A percentile compares a stretch with the other conserved stretches of the same genome.
phyloP scores from a whole-genome alignment of 805 yeast genomes.

The Yarrowia phangngaensis region DNA sequence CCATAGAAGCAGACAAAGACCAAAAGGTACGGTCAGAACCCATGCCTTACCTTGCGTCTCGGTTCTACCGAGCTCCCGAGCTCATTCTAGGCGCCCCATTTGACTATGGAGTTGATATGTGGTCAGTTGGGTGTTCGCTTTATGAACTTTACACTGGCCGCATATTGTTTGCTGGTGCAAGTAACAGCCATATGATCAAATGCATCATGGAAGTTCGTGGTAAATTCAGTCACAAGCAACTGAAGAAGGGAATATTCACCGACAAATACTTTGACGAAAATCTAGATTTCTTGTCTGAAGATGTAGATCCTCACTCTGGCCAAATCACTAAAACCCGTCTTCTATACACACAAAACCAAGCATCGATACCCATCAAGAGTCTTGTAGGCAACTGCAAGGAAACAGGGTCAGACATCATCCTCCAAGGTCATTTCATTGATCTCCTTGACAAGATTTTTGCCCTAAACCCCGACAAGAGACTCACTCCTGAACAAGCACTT shows the following conservation, averaged over 20 bases:
- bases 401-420: slow-evolving; percentile 11
- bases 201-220: slow-evolving; percentile 39
- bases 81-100: slow-evolving; percentile 65
- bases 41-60: slow-evolving; percentile 45
- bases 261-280: slow-evolving; percentile 35
- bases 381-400: slow-evolving; percentile 27
- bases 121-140: slow-evolving; percentile 92
- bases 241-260: slow-evolving; percentile 35
- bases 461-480: slow-evolving; percentile 61
- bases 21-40: slow-evolving; percentile 29
- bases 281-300: slow-evolving; percentile 32
- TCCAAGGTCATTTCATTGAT: slow-evolving; percentile 34
- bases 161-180: slow-evolving; percentile 83
- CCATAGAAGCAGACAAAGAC: slow-evolving; percentile 42
- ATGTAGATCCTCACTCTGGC: slow-evolving; percentile 33
- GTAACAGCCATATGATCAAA: slow-evolving; percentile 64
- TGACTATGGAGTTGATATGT: slow-evolving; percentile 68
- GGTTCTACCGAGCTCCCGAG: slow-evolving; percentile 79
- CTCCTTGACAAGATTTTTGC: slow-evolving; percentile 36
- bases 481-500: slow-evolving; percentile 62
- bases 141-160: slow-evolving; percentile 92
- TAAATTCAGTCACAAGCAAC: slow-evolving; percentile 36
- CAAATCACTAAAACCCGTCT: slow-evolving; percentile 29
- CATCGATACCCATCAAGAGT: slow-evolving; percentile 6
- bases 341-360: slow-evolving; percentile 24